Conservation (phyloP, 2,329 filamentous ascomycete genomes). For the Penicillium brasilianum region DNA sequence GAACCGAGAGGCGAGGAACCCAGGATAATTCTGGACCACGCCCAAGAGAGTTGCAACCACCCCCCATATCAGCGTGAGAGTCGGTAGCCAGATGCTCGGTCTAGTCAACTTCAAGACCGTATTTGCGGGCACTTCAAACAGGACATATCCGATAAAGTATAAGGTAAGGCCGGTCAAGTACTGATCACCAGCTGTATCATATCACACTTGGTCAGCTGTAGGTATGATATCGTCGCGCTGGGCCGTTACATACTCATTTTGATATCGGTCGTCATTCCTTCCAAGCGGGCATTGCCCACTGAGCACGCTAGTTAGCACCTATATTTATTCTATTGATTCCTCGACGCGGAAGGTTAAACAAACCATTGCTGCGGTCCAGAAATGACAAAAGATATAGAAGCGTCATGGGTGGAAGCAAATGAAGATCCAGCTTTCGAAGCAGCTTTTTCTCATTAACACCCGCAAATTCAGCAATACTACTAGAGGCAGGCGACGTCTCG, state of each 20-base stretch:
- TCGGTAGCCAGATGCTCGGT: constrained; percentile 47
- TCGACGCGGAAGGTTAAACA: background rate
- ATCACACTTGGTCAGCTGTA: background rate
- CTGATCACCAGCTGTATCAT: constrained; percentile 40
- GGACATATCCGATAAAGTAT: constrained; percentile 47
- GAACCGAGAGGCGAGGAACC: constrained; percentile 55
- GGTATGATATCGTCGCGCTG: too few species aligned
- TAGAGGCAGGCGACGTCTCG: constrained; percentile 16
- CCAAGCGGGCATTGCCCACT: constrained; percentile 48
- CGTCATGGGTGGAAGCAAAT: constrained; percentile 50
- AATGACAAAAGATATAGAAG: constrained; percentile 53
- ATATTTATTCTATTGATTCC: too few species aligned
- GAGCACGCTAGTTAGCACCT: constrained; percentile 2
- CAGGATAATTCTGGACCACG: constrained; percentile 54
- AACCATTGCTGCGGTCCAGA: constrained; percentile 51
- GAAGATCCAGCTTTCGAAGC: constrained; percentile 51
- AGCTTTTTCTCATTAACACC: constrained; percentile 47
- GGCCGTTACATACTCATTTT: constrained; percentile 40
- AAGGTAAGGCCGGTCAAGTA: constrained; percentile 48
- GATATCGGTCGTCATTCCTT: constrained; percentile 45
- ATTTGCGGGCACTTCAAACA: constrained; percentile 51
- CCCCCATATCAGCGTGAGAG: constrained; percentile 55
- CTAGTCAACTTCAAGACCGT: constrained; percentile 47
- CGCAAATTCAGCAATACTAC: constrained; percentile 27
- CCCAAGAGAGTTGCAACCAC: constrained; percentile 57